These are phyloP conservation scores for Takashimella koratensis DNA, from an alignment of 1,284 basidiomycete species.

Conservation along the genomic window DNA sequence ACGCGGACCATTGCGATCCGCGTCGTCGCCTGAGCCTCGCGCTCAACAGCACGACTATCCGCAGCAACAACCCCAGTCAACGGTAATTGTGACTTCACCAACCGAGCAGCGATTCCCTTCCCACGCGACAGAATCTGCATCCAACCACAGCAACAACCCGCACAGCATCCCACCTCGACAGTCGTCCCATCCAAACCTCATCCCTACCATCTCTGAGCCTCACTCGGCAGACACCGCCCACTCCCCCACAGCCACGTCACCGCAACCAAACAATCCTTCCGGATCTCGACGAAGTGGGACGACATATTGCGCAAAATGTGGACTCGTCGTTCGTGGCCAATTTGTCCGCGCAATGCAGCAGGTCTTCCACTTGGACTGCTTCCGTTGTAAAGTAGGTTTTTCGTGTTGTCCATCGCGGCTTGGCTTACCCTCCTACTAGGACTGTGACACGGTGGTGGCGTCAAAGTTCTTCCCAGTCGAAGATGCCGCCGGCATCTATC, in stretches of 20 bases:
- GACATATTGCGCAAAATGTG: constrained; percentile 47
- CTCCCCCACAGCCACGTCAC: neutral
- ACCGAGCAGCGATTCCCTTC: constrained; percentile 18
- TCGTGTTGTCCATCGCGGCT: too few species aligned
- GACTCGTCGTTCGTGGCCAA: constrained; percentile 60
- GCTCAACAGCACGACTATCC: constrained; percentile 8
- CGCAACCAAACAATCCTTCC: constrained; percentile 1
- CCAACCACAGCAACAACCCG: constrained; percentile 2
- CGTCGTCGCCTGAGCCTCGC: constrained; percentile 38
- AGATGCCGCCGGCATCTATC: constrained; percentile 67
- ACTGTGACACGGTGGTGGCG: constrained; percentile 93
- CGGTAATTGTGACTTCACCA: constrained; percentile 10
- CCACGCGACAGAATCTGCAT: neutral
- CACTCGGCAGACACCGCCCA: neutral
- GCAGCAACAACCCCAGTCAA: constrained; percentile 25
- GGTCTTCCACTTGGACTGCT: constrained; percentile 94
- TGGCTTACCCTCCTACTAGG: constrained; percentile 55
- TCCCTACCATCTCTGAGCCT: neutral
- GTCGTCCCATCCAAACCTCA: constrained; percentile 6
- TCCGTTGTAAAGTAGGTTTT: constrained; percentile 81
- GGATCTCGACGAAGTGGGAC: constrained; percentile 9
- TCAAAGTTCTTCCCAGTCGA: constrained; percentile 99
- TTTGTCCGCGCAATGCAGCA: constrained; percentile 94
- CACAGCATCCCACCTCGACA: constrained; percentile 9
- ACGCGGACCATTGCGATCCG: constrained; percentile 29